Evolutionary conservation across 2,329 filamentous ascomycete genomes (phyloP), one percentile per base, ranked within the genome.

Genomic region (Diaporthe destruens): DNA sequence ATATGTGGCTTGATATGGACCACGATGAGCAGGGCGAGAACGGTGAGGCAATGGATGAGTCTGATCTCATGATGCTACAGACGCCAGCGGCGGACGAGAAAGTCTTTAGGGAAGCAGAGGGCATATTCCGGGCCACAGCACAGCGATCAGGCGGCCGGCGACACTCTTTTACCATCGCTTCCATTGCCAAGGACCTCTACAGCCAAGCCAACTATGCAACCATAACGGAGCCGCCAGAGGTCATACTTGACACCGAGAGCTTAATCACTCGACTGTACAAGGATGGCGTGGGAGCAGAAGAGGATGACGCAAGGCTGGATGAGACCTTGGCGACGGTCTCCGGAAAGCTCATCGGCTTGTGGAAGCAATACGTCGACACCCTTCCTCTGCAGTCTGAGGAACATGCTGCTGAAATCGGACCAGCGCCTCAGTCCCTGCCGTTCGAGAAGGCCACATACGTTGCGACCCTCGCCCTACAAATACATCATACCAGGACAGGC

Each of bases 401-500:
- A 78, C 87, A 90, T 69, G 83, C 84, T 53, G 87, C 87, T 25
- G 89, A 89, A 56, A 91, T 94, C 78, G 93, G 91, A 0, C 93
- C 90, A 39, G 90, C 89, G 3, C 84, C 88, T 12, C 83, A 88
- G 47, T 87, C 90, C 1, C 87, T 90, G 6, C 83, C 91, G 7
- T 91, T 94, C 73, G 87, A 91, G 69, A 95, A 96, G 79, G 95
- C 95, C 5, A 88, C 90, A 71, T 97, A 92, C 77, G 80, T 98
- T n/a, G 92, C 93, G 20, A 90, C 90, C 39, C 85, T 98, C 32
- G 87, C 97, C 49, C 87, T 98, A 49, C 91, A 91, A 74, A 88
- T 98, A 71, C 92, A 95, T 77, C 94, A 98, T 81, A 87, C 87
- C 12, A 84, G 87, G 18, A 85, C 85, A 73, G 78, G 82, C 20